phyloP scores from a whole-genome alignment of 495 filamentous ascomycete genomes.

The Penicillium coprophilum region DNA sequence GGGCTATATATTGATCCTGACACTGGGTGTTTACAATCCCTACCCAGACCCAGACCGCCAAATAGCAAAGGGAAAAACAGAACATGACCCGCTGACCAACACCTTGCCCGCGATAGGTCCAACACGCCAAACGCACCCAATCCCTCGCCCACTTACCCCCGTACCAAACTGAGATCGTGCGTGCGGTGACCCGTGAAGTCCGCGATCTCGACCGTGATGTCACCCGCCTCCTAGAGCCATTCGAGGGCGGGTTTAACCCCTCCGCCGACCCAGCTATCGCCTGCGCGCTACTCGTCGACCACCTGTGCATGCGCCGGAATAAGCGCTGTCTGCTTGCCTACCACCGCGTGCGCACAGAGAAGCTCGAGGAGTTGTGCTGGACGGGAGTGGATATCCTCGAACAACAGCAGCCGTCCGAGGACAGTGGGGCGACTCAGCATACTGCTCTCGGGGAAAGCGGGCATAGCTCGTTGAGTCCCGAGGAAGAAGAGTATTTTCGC shows the following conservation, averaged over 20 bases:
- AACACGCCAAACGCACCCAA: slow-evolving; percentile 96
- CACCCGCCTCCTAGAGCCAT: slow-evolving; percentile 74
- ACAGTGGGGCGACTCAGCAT: slow-evolving; percentile 26
- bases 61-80: neutral
- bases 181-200: slow-evolving; percentile 84
- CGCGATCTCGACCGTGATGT: slow-evolving; percentile 92
- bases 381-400: slow-evolving; percentile 77
- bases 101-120: slow-evolving; percentile 57
- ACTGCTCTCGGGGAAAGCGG: slow-evolving; percentile 38
- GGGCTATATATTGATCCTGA: neutral
- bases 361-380: slow-evolving; percentile 94
- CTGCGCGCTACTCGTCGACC: slow-evolving; percentile 86
- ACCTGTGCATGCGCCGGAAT: slow-evolving; percentile 91
- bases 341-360: slow-evolving; percentile 84
- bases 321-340: slow-evolving; percentile 96
- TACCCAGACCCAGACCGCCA: slow-evolving; percentile 3
- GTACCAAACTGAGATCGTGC: slow-evolving; percentile 91
- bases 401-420: slow-evolving; percentile 45
- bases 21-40: neutral
- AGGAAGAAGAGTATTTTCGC: slow-evolving; percentile 95
- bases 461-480: slow-evolving; percentile 84
- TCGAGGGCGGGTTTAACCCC: slow-evolving; percentile 81
- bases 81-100: slow-evolving; percentile 7
- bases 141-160: slow-evolving; percentile 83
- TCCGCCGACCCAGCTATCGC: slow-evolving; percentile 79